These are phyloP conservation scores for Dissophora ornata DNA, from an alignment of 192 early-diverging fungal species.

Conservation along the genomic window DNA sequence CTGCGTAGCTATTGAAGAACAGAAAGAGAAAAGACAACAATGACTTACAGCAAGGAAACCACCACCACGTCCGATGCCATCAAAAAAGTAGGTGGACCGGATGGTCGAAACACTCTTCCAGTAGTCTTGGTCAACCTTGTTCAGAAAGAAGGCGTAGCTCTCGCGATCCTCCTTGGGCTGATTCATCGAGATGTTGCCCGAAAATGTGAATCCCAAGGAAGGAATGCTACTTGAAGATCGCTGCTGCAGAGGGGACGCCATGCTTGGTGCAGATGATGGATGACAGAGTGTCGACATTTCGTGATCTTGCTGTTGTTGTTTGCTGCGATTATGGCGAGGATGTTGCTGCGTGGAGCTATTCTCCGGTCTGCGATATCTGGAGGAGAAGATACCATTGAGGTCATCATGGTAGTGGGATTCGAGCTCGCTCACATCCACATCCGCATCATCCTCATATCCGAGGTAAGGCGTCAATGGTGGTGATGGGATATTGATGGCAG, in stretches of 20 bases:
- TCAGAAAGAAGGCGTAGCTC: conserved; percentile 16
- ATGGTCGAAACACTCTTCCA: conserved; percentile 53
- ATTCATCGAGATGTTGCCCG: conserved; percentile 5
- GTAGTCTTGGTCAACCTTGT: conserved; percentile 36
- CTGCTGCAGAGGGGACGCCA: conserved; percentile 8
- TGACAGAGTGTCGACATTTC: conserved; percentile 14
- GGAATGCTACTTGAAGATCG: background rate
- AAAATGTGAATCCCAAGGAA: conserved; percentile 17
- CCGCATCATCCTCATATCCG: background rate
- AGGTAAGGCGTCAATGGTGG: conserved; percentile 35
- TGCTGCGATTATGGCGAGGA: too few species aligned
- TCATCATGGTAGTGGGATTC: background rate
- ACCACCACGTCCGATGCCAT: conserved; percentile 50
- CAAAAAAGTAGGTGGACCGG: conserved; percentile 49
- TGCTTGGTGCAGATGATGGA: conserved; percentile 21
- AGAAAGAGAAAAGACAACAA: background rate
- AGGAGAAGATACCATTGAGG: conserved; percentile 15
- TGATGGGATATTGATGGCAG: conserved; percentile 39
- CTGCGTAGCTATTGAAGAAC: background rate
- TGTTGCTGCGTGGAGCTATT: too few species aligned
- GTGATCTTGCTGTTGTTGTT: background rate
- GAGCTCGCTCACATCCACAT: background rate
- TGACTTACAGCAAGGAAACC: conserved; percentile 46
- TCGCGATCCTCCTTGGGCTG: conserved; percentile 27
- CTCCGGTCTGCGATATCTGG: conserved; percentile 6